These are phyloP conservation scores for Amanita rubescens DNA, from an alignment of 768 basidiomycete genomes.

Conservation along the genomic window DNA sequence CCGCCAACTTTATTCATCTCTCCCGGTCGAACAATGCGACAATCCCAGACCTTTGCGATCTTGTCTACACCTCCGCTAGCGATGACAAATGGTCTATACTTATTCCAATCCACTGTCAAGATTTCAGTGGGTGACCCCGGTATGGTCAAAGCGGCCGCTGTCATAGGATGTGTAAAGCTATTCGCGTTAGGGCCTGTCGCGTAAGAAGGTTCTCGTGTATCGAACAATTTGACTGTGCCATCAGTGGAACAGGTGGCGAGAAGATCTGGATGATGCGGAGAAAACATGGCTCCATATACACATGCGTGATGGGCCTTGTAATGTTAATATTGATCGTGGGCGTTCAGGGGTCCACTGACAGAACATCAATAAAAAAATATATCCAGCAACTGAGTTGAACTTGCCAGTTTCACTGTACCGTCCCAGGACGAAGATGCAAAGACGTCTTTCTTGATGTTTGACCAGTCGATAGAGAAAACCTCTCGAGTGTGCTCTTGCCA, in stretches of 20 bases:
- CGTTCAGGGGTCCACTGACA: conserved; percentile 82
- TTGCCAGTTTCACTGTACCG: conserved; percentile 73
- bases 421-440: conserved; percentile 93
- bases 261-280: conserved; percentile 81
- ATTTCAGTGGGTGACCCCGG: conserved; percentile 76
- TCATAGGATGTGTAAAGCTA: conserved; percentile 57
- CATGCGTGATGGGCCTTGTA: conserved; percentile 81
- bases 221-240: conserved; percentile 79
- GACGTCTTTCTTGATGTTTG: conserved; percentile 82
- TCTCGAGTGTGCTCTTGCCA: conserved; percentile 96
- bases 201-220: conserved; percentile 62
- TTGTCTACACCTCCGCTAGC: conserved; percentile 81
- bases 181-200: conserved; percentile 42
- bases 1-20: conserved; percentile 59
- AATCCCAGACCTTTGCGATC: conserved; percentile 74
- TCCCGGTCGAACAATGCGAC: conserved; percentile 68
- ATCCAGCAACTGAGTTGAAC: not conserved
- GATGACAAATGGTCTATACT: conserved; percentile 72
- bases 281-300: conserved; percentile 88
- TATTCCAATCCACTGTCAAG: conserved; percentile 87
- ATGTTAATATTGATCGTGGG: conserved; percentile 68
- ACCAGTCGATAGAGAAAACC: conserved; percentile 94
- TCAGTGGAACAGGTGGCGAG: conserved; percentile 83
- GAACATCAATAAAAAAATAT: conserved; percentile 1
- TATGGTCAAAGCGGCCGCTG: conserved; percentile 66